Base-by-base conservation (phyloP, 768 basidiomycete genomes). In the Termitomyces sp. region DNA sequence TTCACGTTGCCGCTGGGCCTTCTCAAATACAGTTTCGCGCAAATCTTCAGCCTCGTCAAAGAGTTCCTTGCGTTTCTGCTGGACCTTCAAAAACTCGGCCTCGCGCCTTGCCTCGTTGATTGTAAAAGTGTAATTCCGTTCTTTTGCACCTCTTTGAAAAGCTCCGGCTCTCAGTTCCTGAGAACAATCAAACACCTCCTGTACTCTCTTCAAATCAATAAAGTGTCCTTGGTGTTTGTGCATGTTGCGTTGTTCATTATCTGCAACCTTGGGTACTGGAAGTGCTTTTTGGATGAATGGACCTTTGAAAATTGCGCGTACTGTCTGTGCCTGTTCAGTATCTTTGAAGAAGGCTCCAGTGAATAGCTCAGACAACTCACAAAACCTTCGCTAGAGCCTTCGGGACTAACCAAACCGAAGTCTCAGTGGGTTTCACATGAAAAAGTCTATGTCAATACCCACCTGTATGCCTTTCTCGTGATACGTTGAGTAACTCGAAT, bases 91-190 rank as follows among this genome's bases (percentile, higher is more conserved):
- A 20, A 61, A 57, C 0, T 48, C 36, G 20, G 43, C 10, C 10
- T 32, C n/a, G 12, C 60, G 60, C 36, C 23, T 46, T 36, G 41
- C 35, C 36, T 61, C 59, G 30, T 56, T 61, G 32, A 47, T 44
- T 18, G 8, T 52, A 50, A 56, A 61, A 3, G 46, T 46, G n/a
- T 52, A 40, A 12, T 43, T 30, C 9, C 59, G 40, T 18, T 26
- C 23, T n/a, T 36, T 48, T 12, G n/a, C 36, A 16, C 32, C 49
- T 26, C 20, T 52, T 10, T 57, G 33, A 33, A 61, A 61, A 13
- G 26, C 49, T 33, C 52, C 50, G 35, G 35, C 50, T 47, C 60
- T 51, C 2, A 9, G 9, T 3, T 51, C 28, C 28, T 61, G 60
- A 1, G 60, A 51, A 30, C 20, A 6, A 8, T 50, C 28, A 44